Evolutionary conservation across 352 stramenopile genomes (phyloP).

Genomic region (Pythium folliculosum): DNA sequence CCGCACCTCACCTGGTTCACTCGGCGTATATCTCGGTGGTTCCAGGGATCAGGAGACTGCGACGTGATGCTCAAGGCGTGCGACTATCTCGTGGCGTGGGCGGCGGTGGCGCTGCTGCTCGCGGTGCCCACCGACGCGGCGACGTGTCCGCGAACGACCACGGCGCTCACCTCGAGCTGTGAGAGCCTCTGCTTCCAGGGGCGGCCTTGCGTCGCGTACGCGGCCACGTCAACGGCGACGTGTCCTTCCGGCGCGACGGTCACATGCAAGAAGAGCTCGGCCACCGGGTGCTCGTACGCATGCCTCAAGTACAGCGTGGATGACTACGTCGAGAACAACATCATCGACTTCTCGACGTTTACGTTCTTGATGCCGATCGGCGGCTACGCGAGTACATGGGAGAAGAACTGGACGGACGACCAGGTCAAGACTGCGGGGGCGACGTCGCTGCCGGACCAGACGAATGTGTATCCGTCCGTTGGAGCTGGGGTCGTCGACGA

Average conservation of each 20-base stretch:
- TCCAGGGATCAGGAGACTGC: neutral
- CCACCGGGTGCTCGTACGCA: slow-evolving; percentile 42
- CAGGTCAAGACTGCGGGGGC: slow-evolving; percentile 20
- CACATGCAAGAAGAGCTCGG: slow-evolving; percentile 13
- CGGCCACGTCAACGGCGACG: neutral
- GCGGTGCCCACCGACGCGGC: slow-evolving; percentile 2
- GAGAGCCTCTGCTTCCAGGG: slow-evolving; percentile 50
- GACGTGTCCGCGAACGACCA: slow-evolving; percentile 42
- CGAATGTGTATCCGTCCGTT: slow-evolving; percentile 20
- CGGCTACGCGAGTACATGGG: slow-evolving; percentile 40
- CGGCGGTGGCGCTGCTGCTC: neutral
- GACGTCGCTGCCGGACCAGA: slow-evolving; percentile 17
- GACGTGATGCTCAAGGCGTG: neutral
- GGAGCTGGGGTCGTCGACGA: slow-evolving; percentile 14
- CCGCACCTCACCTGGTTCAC: neutral
- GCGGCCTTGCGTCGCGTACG: slow-evolving; percentile 56
- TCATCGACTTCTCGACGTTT: slow-evolving; percentile 50
- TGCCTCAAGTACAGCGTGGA: slow-evolving; percentile 46
- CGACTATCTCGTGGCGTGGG: neutral
- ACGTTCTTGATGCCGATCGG: slow-evolving; percentile 68
- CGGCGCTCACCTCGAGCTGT: slow-evolving; percentile 55
- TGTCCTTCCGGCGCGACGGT: slow-evolving; percentile 1
- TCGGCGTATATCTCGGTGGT: neutral
- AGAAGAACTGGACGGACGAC: slow-evolving; percentile 40
- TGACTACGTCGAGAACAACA: slow-evolving; percentile 47